phyloP scores from a whole-genome alignment of 148 eudicot species.

The Fagopyrum esculentum region DNA sequence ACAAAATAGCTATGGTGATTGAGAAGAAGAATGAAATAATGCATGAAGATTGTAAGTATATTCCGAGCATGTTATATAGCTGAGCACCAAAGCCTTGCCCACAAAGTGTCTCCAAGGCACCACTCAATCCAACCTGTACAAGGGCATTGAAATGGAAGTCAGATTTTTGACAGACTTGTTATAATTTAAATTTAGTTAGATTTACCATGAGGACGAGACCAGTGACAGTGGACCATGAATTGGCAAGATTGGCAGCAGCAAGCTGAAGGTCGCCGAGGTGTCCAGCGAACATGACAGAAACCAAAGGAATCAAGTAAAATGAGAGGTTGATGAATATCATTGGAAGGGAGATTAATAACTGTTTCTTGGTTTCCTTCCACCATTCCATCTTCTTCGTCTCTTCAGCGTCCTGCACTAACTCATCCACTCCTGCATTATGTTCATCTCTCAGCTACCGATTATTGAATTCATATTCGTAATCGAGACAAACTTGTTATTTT shows the following conservation, averaged over 20 bases:
- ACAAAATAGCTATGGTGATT: constrained; percentile 41
- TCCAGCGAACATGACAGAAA: constrained; percentile 82
- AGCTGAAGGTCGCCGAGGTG: constrained; percentile 75
- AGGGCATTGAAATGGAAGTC: not conserved
- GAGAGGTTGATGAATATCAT: constrained; percentile 66
- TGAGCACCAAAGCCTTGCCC: constrained; percentile 87
- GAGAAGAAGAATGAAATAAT: constrained; percentile 51
- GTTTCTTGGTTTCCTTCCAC: constrained; percentile 51
- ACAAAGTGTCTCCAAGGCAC: constrained; percentile 79
- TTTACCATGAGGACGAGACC: constrained; percentile 68
- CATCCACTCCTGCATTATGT: not conserved
- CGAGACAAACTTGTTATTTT: not conserved
- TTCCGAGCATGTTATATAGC: constrained; percentile 48
- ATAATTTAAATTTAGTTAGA: too few relatives aligned
- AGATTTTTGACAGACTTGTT: too few relatives aligned
- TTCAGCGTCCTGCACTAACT: not conserved
- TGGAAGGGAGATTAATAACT: constrained; percentile 51
- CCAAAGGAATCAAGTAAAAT: constrained; percentile 50
- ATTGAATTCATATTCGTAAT: not conserved
- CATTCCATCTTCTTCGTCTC: constrained; percentile 17
- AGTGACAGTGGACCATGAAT: constrained; percentile 75
- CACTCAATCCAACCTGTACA: constrained; percentile 54
- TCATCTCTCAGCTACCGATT: not conserved
- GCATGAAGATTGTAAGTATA: constrained; percentile 78
- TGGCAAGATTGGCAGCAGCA: constrained; percentile 69